Conservation (phyloP, 2,329 filamentous ascomycete species). For the Ophiostoma himal-ulmi region DNA sequence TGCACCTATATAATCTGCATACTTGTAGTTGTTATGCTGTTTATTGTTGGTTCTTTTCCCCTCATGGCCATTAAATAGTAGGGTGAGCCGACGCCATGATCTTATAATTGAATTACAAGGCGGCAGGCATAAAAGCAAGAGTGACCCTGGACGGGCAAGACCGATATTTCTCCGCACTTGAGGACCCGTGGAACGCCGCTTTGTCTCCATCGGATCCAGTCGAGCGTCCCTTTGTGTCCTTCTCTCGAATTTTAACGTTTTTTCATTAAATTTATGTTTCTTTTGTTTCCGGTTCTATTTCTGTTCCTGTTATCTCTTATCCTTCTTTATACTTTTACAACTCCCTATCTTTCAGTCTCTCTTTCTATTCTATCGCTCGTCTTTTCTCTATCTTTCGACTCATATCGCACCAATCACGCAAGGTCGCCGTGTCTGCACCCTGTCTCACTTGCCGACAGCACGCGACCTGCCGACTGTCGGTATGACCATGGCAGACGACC, state of each 20-base stretch:
- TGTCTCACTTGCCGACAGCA: neutral
- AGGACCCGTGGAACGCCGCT: neutral
- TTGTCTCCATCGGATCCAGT: neutral
- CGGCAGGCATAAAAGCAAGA: neutral
- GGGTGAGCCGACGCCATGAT: neutral
- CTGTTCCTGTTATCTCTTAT: too few relatives aligned
- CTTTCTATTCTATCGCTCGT: neutral
- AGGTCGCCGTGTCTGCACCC: neutral
- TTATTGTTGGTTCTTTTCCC: neutral
- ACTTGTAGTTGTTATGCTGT: neutral
- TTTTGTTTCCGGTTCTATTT: neutral
- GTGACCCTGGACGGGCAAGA: neutral
- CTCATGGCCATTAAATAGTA: neutral
- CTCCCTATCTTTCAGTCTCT: too few relatives aligned
- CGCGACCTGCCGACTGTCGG: conserved; percentile 7
- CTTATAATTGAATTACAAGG: neutral
- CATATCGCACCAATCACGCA: neutral
- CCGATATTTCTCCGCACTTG: neutral
- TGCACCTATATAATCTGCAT: too few relatives aligned
- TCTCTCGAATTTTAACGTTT: too few relatives aligned
- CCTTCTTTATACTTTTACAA: too few relatives aligned
- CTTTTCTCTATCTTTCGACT: neutral
- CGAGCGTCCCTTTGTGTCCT: too few relatives aligned
- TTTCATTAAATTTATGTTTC: too few relatives aligned
- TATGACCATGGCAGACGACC: neutral